Evolutionary conservation across 805 yeast genomes (phyloP), one percentile per base, ranked within the genome.

Genomic region (Ogataea trehaloabstinens): DNA sequence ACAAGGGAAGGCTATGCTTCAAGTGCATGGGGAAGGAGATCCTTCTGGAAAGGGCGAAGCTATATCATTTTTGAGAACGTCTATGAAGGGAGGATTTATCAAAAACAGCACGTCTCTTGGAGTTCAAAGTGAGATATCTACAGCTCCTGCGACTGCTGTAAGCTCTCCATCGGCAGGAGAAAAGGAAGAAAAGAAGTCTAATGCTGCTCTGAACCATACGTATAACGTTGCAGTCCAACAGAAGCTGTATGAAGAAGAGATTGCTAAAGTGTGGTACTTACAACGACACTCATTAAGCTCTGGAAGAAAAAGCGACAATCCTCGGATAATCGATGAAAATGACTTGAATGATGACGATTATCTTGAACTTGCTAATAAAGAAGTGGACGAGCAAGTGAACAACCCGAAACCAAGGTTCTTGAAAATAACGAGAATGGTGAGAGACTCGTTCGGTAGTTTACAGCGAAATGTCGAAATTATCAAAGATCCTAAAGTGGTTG

Each of bases 1-100:
- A 18, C 98, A 90, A 58, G 95, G 96, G 39, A 90, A 95, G 54
- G 95, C 97, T 0, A 93, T 93, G 97, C 71, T 93, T 30, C 96
- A 89, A 56, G 76, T 93, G 19, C 87, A 87, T 56, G 96, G 96
- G 11, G 90, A 82, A 38, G 98, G 98, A 34, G 98, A 93, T 60
- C 95, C 96, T 2, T 80, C 95, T 0, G 95, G 95, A 18, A 78
- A 85, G 46, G 93, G 95, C 2, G 85, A 87, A 48, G 95, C 91
- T 0, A 85, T 85, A 49, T 87, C 96, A 7, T 85, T 91, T 49
- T 70, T 90, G 51, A 76, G 90, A 48, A 85, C 96, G 0, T 87
- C 97, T 0, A 95, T 91, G 87, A 93, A 91, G 61, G 96, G 95
- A 55, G 95, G 96, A 2, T 91, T 91, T 61, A 56, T 60, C 24